phyloP scores from a whole-genome alignment of 2,329 filamentous ascomycete species.

The Aureobasidium sp. region DNA sequence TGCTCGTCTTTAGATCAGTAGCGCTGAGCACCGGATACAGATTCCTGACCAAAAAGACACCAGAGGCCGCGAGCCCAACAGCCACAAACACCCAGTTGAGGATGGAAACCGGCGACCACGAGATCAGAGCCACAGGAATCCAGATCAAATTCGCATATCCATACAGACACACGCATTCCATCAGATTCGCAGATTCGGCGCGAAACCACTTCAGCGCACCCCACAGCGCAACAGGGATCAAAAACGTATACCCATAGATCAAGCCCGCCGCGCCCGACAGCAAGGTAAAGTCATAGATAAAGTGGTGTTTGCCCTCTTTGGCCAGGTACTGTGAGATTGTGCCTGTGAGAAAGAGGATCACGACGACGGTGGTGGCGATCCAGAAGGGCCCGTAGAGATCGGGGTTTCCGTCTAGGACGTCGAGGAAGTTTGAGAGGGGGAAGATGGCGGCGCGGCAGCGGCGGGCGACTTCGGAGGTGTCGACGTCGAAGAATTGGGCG shows the following conservation, averaged over 20 bases:
- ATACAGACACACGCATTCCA: conserved; percentile 93
- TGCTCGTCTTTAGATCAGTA: conserved; percentile 85
- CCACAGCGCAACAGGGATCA: conserved; percentile 81
- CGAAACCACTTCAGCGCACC: conserved; percentile 89
- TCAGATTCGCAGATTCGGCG: conserved; percentile 80
- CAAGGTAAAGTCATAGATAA: conserved; percentile 85
- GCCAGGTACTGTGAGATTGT: conserved; percentile 89
- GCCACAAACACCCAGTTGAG: conserved; percentile 93
- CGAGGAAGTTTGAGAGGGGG: conserved; percentile 88
- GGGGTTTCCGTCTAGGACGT: conserved; percentile 92
- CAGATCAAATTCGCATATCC: conserved; percentile 96
- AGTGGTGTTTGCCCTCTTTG: conserved; percentile 56
- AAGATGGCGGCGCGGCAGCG: conserved; percentile 85
- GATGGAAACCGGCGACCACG: conserved; percentile 71
- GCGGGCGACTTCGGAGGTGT: conserved; percentile 78
- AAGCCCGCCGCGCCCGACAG: conserved; percentile 84
- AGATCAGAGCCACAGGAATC: conserved; percentile 88
- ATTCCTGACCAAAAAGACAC: conserved; percentile 75
- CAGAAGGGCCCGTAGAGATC: conserved; percentile 96
- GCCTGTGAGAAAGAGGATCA: conserved; percentile 90
- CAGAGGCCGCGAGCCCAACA: conserved; percentile 74
- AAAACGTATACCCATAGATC: conserved; percentile 82
- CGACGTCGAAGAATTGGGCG: conserved; percentile 96
- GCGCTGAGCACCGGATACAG: conserved; percentile 83
- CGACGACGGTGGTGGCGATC: conserved; percentile 95